These are phyloP conservation scores for Tulasnella sp. DNA, from an alignment of 768 basidiomycete species.

Conservation along the genomic window DNA sequence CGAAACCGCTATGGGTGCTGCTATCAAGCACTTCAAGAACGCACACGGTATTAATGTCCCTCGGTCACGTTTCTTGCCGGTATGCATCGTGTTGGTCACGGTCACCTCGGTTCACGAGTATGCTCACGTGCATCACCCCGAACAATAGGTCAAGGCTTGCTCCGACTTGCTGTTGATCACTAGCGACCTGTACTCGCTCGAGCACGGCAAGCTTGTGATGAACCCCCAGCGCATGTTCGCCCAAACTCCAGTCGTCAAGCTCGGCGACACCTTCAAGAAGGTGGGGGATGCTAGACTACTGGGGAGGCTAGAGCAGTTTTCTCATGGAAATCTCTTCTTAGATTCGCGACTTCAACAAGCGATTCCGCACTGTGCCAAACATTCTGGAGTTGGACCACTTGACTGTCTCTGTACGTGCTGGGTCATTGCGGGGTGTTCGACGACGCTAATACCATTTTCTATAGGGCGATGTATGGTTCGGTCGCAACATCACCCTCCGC, in stretches of 20 bases:
- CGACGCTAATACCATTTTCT: background rate
- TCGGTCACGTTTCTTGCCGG: conserved; percentile 86
- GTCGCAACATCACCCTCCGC: conserved; percentile 73
- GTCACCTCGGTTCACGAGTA: background rate
- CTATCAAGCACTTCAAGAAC: conserved; percentile 87
- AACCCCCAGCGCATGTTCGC: conserved; percentile 75
- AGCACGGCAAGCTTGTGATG: conserved; percentile 83
- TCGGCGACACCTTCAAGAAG: conserved; percentile 96
- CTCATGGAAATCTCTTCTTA: conserved; percentile 25
- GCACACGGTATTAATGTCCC: conserved; percentile 94
- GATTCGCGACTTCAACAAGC: conserved; percentile 86
- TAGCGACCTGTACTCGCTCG: conserved; percentile 83
- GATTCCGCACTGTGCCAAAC: conserved; percentile 90
- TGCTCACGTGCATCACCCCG: background rate
- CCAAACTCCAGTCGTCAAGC: conserved; percentile 86
- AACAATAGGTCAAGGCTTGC: conserved; percentile 49
- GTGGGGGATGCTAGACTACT: conserved; percentile 34
- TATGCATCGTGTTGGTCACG: conserved; percentile 32
- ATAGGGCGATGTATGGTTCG: conserved; percentile 78
- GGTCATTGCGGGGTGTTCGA: background rate
- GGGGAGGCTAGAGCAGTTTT: background rate
- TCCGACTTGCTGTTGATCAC: conserved; percentile 85
- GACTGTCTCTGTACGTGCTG: conserved; percentile 53
- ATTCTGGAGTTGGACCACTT: conserved; percentile 90
- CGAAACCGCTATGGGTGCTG: conserved; percentile 89